Evolutionary conservation across 192 early-diverging fungal species (phyloP), one percentile per base, ranked within the genome.

Genomic region (Coemansia sp.): DNA sequence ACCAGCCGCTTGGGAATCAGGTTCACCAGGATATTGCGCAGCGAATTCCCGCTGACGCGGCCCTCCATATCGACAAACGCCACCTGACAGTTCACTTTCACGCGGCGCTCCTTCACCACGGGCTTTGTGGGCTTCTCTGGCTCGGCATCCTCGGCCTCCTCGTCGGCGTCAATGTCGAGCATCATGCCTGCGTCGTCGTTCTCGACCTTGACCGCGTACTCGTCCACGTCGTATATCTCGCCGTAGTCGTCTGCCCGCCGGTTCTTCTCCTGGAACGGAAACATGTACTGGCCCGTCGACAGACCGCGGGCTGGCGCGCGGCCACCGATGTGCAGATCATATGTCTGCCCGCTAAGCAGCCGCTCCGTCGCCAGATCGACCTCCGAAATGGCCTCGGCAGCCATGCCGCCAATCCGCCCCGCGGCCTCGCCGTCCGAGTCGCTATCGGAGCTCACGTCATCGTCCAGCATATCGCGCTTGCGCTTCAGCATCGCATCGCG

Each of bases 211-310:
- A 73, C 58, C 69, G 81, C 60, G 40, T 72, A 89, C 29, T 81
- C 67, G 30, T 83, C 80, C 6, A 85, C 74, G 63, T 90, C 86
- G 62, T 91, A 86, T 32, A 87, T 83, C 73, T 96, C 88, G 44
- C 92, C 88, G 81, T 97, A 98, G 60, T 97, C 95, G 63, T 98
- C 97, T 63, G 90, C 86, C 65, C 86, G 87, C 46, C 89, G 89
- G 54, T 88, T 82, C 44, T 83, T 81, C 54, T 97, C 95, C 9
- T 81, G 71, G 52, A 87, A 90, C 0, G 97, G 97, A 64, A 93
- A 99, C 95, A 86, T 89, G 53, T 83, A 87, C 72, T 83, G 87
- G 74, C 85, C 93, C 68, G 88, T 86, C 64, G 92, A 89, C 56
- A 90, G 85, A 1, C 85, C 87, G 29, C 87, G 86, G 29, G 83